These are phyloP conservation scores for Tricholoma hemisulphureum DNA, from an alignment of 768 basidiomycete species.

Conservation along the genomic window DNA sequence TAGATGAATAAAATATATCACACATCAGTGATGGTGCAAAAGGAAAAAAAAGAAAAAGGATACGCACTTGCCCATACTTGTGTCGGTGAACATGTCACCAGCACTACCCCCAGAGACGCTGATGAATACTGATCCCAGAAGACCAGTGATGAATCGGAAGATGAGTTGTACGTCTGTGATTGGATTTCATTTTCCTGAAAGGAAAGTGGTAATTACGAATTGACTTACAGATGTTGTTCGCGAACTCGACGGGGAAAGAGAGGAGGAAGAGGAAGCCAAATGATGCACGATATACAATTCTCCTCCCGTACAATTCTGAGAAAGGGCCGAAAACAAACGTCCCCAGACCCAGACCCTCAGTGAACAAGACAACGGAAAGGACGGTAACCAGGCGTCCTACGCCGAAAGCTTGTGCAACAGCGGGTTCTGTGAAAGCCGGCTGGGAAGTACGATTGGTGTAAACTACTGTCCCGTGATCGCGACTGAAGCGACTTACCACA, in stretches of 20 bases:
- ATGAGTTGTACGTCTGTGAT: constrained; percentile 34
- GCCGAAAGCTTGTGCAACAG: constrained; percentile 49
- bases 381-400: constrained; percentile 48
- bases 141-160: constrained; percentile 54
- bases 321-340: constrained; percentile 56
- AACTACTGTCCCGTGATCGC: background rate
- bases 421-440: constrained; percentile 64
- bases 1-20: background rate
- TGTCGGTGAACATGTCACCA: constrained; percentile 55
- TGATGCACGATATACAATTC: constrained; percentile 59
- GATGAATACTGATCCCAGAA: constrained; percentile 54
- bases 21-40: background rate
- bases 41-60: background rate
- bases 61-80: constrained; percentile 58
- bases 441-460: constrained; percentile 19
- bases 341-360: constrained; percentile 57
- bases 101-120: constrained; percentile 58
- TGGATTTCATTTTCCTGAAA: background rate
- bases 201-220: background rate
- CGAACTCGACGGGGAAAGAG: constrained; percentile 73
- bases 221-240: constrained; percentile 57
- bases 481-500: constrained; percentile 37
- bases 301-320: constrained; percentile 62
- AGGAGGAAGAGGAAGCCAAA: constrained; percentile 61
- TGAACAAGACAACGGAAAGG: constrained; percentile 55